Percentiles rank a stretch among this genome's conserved stretches.
Conservation (phyloP, 768 basidiomycete genomes). For the Lepiota venenata region DNA sequence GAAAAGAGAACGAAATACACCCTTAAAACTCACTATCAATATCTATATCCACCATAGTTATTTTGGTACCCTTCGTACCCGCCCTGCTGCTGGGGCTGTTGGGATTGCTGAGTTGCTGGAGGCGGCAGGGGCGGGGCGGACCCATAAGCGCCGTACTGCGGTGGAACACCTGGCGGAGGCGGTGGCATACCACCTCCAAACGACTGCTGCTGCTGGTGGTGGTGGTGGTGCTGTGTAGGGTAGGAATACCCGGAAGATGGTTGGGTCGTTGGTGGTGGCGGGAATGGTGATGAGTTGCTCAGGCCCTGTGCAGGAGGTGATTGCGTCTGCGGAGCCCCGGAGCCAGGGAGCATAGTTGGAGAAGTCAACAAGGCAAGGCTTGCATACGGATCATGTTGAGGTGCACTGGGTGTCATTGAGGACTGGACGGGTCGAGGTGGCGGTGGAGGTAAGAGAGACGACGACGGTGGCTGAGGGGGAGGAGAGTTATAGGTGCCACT, state of each 20-base stretch:
- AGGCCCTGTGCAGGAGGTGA: slow-evolving; percentile 4
- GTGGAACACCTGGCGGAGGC: slow-evolving; percentile 9
- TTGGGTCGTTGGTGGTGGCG: slow-evolving; percentile 18
- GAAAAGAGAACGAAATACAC: background rate
- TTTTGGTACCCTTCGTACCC: slow-evolving; percentile 22
- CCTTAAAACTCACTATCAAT: background rate
- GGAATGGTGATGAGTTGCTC: slow-evolving; percentile 13
- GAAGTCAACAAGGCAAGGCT: slow-evolving; percentile 31
- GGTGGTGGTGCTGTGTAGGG: slow-evolving; percentile 17
- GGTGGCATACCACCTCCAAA: slow-evolving; percentile 19
- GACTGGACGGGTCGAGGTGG: slow-evolving; percentile 22
- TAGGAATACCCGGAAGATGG: slow-evolving; percentile 14
- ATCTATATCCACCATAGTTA: slow-evolving; percentile 19
- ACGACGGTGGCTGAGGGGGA: slow-evolving; percentile 3
- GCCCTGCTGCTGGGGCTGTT: slow-evolving; percentile 11
- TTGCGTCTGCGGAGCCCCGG: slow-evolving; percentile 10
- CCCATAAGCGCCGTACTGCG: slow-evolving; percentile 15
- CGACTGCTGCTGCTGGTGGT: slow-evolving; percentile 14
- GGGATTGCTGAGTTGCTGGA: slow-evolving; percentile 13
- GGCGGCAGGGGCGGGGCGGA: slow-evolving; percentile 18
- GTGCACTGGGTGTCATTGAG: slow-evolving; percentile 18
- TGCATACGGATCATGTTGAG: slow-evolving; percentile 34
- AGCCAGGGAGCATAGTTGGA: background rate
- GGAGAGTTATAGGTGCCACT: background rate
- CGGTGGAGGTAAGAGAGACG: slow-evolving; percentile 12